These are phyloP conservation scores for Puccinia triticina DNA, from an alignment of 1,284 basidiomycete species.

Conservation along the genomic window DNA sequence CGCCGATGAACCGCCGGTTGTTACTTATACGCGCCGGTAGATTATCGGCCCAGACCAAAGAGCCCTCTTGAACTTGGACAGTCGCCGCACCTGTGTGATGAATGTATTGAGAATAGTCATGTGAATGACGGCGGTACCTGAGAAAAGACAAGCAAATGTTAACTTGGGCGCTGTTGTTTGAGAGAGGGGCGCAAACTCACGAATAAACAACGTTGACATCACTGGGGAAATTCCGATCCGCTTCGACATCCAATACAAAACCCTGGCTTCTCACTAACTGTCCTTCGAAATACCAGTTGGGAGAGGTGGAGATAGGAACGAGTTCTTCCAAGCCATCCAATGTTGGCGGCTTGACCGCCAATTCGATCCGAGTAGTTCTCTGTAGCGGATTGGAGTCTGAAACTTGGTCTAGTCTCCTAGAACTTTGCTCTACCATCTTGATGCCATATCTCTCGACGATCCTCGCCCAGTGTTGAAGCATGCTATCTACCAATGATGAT, in stretches of 20 bases:
- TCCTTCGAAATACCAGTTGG: conserved; percentile 50
- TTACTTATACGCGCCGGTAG: conserved; percentile 38
- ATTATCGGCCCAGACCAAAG: conserved; percentile 51
- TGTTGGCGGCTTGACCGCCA: conserved; percentile 24
- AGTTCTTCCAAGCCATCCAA: conserved; percentile 39
- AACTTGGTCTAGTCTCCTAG: conserved; percentile 28
- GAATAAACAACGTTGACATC: conserved; percentile 46
- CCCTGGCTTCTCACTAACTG: conserved; percentile 46
- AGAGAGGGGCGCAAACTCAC: conserved; percentile 21
- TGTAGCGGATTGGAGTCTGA: conserved; percentile 43
- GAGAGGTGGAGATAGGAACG: conserved; percentile 23
- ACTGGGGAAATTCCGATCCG: conserved; percentile 45
- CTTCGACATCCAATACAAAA: conserved; percentile 50
- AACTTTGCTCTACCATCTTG: conserved; percentile 73
- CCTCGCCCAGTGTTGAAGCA: conserved; percentile 79
- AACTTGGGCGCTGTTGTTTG: neutral
- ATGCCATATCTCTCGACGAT: conserved; percentile 87
- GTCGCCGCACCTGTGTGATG: conserved; percentile 39
- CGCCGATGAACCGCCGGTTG: conserved; percentile 36
- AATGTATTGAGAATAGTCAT: conserved; percentile 45
- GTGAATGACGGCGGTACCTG: conserved; percentile 41
- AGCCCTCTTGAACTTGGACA: conserved; percentile 40
- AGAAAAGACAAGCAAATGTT: neutral
- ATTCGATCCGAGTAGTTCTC: conserved; percentile 31
- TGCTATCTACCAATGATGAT: conserved; percentile 90